Base-by-base conservation (phyloP, 2,329 filamentous ascomycete species). In the Penicillium sp. region DNA sequence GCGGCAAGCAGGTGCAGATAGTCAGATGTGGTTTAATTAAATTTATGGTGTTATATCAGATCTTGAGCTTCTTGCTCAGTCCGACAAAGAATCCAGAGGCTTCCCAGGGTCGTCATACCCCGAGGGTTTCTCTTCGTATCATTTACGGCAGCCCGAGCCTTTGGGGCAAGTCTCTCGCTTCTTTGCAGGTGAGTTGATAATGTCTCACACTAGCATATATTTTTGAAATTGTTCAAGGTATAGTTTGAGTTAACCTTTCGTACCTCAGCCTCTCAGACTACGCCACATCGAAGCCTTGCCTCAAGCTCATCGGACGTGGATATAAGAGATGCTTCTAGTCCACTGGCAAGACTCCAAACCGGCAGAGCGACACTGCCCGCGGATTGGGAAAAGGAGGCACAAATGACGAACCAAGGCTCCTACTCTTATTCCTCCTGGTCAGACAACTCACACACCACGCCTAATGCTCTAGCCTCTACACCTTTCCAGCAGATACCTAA, bases 41-140 rank as follows among this genome's bases (percentile, higher is more conserved):
- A 30, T 5, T 19, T 44, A 21, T 21, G 21, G 13, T 19, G 60
- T 61, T 41, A 66, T 55, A 3, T 7, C 38, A 80, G 78, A 80
- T 51, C 68, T 76, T 21, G 77, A 78, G 48, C 56, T 80, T 19
- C 66, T 80, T 19, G 74, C 76, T 17, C 75, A 76, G 38, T 62
- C 73, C 13, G 62, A 70, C 35, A 56, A 66, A 45, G 56, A 61
- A 30, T n/a, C 66, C 17, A 35, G 65, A 15, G 29, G 57, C 29
- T 45, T 57, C 15, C 61, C 58, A 35, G 23, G 55, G 60, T 44
- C 35, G 30, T 53, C 62, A 7, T 31, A 29, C 26, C 31, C 47
- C 38, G 61, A 58, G 15, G 30, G 52, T 9, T 30, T 48, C 41
- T 23, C 47, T 23, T 41, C 52, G 17, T 57, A 57, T 38, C 38